Percentiles rank a stretch among this genome's conserved stretches.
Evolutionary conservation across 352 stramenopile species (phyloP).

Genomic region (Discostella stelligera): DNA sequence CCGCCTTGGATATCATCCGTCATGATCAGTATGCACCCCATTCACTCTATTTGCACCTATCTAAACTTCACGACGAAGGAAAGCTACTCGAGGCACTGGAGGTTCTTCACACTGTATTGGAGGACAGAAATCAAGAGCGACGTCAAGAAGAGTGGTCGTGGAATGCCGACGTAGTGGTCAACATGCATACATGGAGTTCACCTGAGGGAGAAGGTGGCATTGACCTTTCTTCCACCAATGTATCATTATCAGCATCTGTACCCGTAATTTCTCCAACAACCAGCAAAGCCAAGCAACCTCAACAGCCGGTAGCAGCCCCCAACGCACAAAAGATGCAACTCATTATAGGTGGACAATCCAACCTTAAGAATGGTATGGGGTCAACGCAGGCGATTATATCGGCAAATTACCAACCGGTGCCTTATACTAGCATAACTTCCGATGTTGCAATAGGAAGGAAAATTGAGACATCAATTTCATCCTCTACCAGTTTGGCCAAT

Average conservation of each 20-base stretch:
- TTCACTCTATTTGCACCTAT: constrained; percentile 35
- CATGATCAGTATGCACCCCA: constrained; percentile 22
- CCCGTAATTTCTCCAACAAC: constrained; percentile 21
- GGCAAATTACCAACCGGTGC: constrained; percentile 23
- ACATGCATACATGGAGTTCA: constrained; percentile 16
- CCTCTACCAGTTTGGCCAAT: constrained; percentile 15
- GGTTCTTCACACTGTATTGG: constrained; percentile 20
- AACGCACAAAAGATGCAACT: constrained; percentile 31
- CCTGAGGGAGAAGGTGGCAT: neutral
- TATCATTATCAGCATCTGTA: constrained; percentile 28
- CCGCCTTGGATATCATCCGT: constrained; percentile 29
- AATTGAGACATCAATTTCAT: constrained; percentile 36
- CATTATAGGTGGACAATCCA: constrained; percentile 32
- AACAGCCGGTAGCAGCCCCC: neutral
- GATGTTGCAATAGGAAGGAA: constrained; percentile 31
- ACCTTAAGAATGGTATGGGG: constrained; percentile 32
- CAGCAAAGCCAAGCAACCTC: neutral
- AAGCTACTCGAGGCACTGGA: constrained; percentile 36
- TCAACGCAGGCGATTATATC: constrained; percentile 17
- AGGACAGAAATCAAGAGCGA: constrained; percentile 17
- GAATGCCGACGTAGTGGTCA: constrained; percentile 26
- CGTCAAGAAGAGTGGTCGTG: constrained; percentile 25
- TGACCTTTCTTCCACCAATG: constrained; percentile 34
- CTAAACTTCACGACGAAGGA: constrained; percentile 35
- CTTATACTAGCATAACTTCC: constrained; percentile 31